Evolutionary conservation across 1,284 basidiomycete genomes (phyloP).

Genomic region (Ganoderma meredithae): DNA sequence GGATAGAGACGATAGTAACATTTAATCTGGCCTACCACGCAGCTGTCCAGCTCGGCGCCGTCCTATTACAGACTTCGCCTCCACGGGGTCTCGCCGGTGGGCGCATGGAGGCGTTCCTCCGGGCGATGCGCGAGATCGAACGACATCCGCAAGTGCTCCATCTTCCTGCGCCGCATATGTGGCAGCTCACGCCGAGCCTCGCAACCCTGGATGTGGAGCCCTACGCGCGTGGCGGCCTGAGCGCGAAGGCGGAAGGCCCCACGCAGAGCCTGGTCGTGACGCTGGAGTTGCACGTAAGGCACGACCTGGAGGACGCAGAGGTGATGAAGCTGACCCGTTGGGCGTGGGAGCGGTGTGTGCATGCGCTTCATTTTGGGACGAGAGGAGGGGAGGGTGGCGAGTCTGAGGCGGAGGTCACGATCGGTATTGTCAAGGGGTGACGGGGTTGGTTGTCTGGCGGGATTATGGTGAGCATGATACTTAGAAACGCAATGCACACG

Average conservation of each 20-base stretch:
- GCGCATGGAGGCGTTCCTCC: constrained; percentile 80
- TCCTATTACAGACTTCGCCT: constrained; percentile 89
- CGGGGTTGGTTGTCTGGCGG: background rate
- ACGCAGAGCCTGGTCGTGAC: constrained; percentile 77
- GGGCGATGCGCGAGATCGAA: constrained; percentile 86
- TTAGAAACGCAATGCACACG: background rate
- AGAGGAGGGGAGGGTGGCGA: constrained; percentile 41
- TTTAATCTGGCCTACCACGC: constrained; percentile 85
- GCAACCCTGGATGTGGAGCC: constrained; percentile 36
- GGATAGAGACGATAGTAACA: constrained; percentile 76
- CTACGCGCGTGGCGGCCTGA: constrained; percentile 29
- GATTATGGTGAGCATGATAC: background rate
- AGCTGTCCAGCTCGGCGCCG: constrained; percentile 79
- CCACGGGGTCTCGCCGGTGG: constrained; percentile 61
- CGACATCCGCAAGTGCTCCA: constrained; percentile 80
- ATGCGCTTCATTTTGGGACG: constrained; percentile 44
- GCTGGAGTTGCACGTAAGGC: constrained; percentile 77
- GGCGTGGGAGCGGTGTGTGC: constrained; percentile 71
- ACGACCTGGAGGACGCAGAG: constrained; percentile 75
- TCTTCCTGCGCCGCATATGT: constrained; percentile 83
- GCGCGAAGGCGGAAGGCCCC: constrained; percentile 36
- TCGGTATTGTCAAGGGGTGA: constrained; percentile 51
- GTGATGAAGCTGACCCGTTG: constrained; percentile 75
- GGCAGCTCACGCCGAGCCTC: constrained; percentile 75
- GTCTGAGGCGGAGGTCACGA: constrained; percentile 53